These are phyloP conservation scores for Pecoramyces ruminantium DNA, from an alignment of 192 early-diverging fungal species.

Conservation along the genomic window DNA sequence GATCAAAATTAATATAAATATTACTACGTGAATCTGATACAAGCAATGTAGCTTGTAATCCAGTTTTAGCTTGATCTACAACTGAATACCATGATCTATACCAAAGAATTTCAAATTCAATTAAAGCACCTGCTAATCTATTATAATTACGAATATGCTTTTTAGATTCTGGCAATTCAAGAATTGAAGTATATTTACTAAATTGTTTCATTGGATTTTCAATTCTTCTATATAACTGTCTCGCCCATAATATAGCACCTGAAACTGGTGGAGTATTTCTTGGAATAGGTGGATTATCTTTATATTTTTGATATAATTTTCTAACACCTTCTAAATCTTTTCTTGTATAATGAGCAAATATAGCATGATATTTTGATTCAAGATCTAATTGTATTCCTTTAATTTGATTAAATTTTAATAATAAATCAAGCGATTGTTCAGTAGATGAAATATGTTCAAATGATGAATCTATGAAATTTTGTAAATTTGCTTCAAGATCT, in stretches of 20 bases:
- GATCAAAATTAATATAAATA: constrained; percentile 41
- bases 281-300: constrained; percentile 37
- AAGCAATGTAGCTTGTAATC: constrained; percentile 39
- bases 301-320: constrained; percentile 43
- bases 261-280: constrained; percentile 40
- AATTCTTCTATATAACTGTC: constrained; percentile 40
- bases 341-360: constrained; percentile 38
- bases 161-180: constrained; percentile 35
- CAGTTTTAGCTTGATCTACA: constrained; percentile 42
- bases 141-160: constrained; percentile 53
- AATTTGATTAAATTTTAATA: constrained; percentile 40
- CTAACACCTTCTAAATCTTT: constrained; percentile 40
- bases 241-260: constrained; percentile 42
- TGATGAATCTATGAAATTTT: constrained; percentile 43
- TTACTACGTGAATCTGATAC: constrained; percentile 31
- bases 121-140: constrained; percentile 38
- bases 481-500: constrained; percentile 34
- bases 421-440: constrained; percentile 35
- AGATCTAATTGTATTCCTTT: constrained; percentile 45
- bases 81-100: constrained; percentile 33
- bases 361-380: constrained; percentile 46
- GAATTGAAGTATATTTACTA: constrained; percentile 24
- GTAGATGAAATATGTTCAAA: constrained; percentile 42
- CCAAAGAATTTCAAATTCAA: constrained; percentile 47
- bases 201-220: constrained; percentile 42